These are phyloP conservation scores for Phytophthora pini DNA, from an alignment of 352 stramenopile genomes.

Conservation along the genomic window DNA sequence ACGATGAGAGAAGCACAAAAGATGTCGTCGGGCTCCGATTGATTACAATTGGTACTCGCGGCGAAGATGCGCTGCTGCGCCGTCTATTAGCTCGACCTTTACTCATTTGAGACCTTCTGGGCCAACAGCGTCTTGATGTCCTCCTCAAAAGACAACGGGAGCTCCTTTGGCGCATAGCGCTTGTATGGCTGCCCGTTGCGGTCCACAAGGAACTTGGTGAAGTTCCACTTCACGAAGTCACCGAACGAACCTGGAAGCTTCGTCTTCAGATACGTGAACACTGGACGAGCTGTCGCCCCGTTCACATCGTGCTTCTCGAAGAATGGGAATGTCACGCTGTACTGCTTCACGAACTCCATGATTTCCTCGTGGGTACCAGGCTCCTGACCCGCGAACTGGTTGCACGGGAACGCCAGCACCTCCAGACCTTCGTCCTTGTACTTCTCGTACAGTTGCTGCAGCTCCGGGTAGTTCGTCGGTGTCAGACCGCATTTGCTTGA, in stretches of 20 bases:
- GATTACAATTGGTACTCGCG: no score
- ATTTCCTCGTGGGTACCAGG: constrained; percentile 83
- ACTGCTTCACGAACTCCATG: constrained; percentile 64
- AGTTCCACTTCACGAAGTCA: constrained; percentile 91
- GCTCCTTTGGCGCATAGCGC: constrained; percentile 71
- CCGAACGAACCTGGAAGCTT: constrained; percentile 73
- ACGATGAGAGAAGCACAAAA: no score
- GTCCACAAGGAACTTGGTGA: constrained; percentile 92
- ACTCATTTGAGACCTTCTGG: constrained; percentile 13
- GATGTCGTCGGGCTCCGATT: no score
- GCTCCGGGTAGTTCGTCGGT: constrained; percentile 89
- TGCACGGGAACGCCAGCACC: constrained; percentile 88
- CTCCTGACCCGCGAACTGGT: constrained; percentile 75
- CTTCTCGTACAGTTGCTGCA: constrained; percentile 75
- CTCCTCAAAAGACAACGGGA: constrained; percentile 73
- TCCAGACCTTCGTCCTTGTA: constrained; percentile 71
- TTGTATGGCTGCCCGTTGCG: constrained; percentile 84
- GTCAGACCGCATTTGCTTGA: constrained; percentile 85
- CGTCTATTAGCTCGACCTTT: background rate
- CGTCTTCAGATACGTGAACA: constrained; percentile 88
- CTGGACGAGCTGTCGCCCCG: constrained; percentile 71
- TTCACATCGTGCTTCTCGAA: constrained; percentile 91
- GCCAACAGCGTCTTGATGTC: constrained; percentile 81
- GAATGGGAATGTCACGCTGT: constrained; percentile 52
- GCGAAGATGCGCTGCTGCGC: no score